These are phyloP conservation scores for Celoporthe dispersa DNA, from an alignment of 2,329 filamentous ascomycete species.

Conservation along the genomic window DNA sequence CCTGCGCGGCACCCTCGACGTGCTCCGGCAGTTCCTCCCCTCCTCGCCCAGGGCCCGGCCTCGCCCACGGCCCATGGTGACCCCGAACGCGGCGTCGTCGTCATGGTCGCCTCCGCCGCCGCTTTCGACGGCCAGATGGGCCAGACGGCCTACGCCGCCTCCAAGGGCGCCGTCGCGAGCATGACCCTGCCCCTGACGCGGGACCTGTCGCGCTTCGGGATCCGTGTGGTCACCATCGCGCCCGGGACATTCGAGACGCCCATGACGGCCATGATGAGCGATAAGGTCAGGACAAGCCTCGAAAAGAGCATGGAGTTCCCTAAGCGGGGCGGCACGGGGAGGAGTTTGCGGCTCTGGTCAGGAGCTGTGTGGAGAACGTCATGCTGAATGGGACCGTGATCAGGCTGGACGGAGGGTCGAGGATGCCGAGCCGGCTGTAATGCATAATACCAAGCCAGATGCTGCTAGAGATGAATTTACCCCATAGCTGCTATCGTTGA, in stretches of 20 bases:
- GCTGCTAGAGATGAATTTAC: neutral
- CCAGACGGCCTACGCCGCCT: slow-evolving; percentile 76
- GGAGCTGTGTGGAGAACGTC: slow-evolving; percentile 70
- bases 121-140: slow-evolving; percentile 82
- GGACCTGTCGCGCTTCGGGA: slow-evolving; percentile 73
- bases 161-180: slow-evolving; percentile 75
- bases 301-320: slow-evolving; percentile 77
- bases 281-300: slow-evolving; percentile 70
- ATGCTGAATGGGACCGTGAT: slow-evolving; percentile 82
- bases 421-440: slow-evolving; percentile 76
- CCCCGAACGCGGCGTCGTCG: slow-evolving; percentile 72
- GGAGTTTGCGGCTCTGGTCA: slow-evolving; percentile 73
- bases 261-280: slow-evolving; percentile 74
- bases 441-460: too few relatives aligned
- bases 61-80: slow-evolving; percentile 52
- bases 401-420: slow-evolving; percentile 73
- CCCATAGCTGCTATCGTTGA: neutral
- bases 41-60: slow-evolving; percentile 62
- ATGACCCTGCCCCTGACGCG: slow-evolving; percentile 79
- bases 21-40: slow-evolving; percentile 70
- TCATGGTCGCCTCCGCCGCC: slow-evolving; percentile 78
- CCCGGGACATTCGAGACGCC: slow-evolving; percentile 75
- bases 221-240: slow-evolving; percentile 76
- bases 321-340: slow-evolving; percentile 64
- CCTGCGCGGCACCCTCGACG: slow-evolving; percentile 75